Evolutionary conservation across 257 asterid genomes (phyloP).

Genomic region (Voacanga thouarsii): DNA sequence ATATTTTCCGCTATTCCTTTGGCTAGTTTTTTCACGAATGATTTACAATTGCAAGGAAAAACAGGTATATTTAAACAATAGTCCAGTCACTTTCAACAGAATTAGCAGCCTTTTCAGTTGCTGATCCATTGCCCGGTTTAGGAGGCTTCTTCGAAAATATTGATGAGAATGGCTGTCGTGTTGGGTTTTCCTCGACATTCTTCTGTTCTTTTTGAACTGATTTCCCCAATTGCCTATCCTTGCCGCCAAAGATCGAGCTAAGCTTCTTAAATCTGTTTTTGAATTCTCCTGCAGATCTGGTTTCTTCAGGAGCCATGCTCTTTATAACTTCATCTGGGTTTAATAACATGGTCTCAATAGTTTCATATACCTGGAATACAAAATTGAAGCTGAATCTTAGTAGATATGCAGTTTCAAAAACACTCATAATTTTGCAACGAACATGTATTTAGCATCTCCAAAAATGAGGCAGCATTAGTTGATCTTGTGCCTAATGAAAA

Average conservation of each 20-base stretch:
- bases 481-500: neutral
- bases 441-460: neutral
- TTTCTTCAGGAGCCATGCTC: conserved; percentile 52
- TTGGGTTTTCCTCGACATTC: conserved; percentile 47
- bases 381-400: neutral
- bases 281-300: conserved; percentile 49
- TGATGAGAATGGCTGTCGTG: conserved; percentile 58
- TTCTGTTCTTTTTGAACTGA: conserved; percentile 36
- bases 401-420: neutral
- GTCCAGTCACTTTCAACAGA: conserved; percentile 79
- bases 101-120: conserved; percentile 48
- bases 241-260: conserved; percentile 68
- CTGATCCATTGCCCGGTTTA: conserved; percentile 46
- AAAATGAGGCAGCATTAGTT: neutral
- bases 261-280: conserved; percentile 73
- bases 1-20: conserved; percentile 1
- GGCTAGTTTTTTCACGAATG: conserved; percentile 12
- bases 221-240: conserved; percentile 41
- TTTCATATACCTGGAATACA: conserved; percentile 73
- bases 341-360: conserved; percentile 74
- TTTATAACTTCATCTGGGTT: conserved; percentile 62
- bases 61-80: conserved; percentile 33
- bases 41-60: conserved; percentile 32
- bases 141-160: conserved; percentile 89
- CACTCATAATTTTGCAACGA: neutral